Percentiles rank a stretch among this genome's conserved stretches.
Evolutionary conservation across 2,329 filamentous ascomycete species (phyloP).

Genomic region (Diaporthe vaccinii): DNA sequence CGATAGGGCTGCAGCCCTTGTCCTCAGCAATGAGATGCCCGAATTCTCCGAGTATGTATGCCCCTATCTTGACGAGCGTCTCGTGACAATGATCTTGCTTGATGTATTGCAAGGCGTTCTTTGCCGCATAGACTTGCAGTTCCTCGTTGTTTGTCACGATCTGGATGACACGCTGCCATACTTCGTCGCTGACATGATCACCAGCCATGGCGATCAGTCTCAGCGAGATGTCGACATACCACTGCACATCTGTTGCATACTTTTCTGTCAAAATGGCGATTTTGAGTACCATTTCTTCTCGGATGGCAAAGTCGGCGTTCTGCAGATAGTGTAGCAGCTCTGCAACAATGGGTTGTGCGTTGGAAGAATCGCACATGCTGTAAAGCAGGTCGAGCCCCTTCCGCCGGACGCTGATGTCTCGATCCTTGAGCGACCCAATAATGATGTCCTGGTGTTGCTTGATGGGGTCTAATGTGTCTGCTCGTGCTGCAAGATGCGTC

Average conservation of each 20-base stretch:
- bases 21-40: conserved; percentile 96
- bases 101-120: conserved; percentile 92
- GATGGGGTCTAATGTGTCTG: conserved; percentile 95
- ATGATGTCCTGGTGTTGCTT: conserved; percentile 99
- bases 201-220: conserved; percentile 95
- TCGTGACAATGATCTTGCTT: conserved; percentile 96
- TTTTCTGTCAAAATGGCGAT: conserved; percentile 99
- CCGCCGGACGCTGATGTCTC: conserved; percentile 95
- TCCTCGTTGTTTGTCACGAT: conserved; percentile 99
- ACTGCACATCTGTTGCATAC: conserved; percentile 97
- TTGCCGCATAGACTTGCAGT: conserved; percentile 94
- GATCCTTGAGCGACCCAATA: conserved; percentile 90
- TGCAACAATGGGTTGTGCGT: conserved; percentile 91
- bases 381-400: conserved; percentile 97
- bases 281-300: conserved; percentile 99
- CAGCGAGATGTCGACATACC: conserved; percentile 98
- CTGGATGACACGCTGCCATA: conserved; percentile 98
- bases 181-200: conserved; percentile 98
- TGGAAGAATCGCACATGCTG: conserved; percentile 99
- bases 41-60: conserved; percentile 96
- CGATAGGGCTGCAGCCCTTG: conserved; percentile 92
- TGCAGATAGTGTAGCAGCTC: conserved; percentile 95
- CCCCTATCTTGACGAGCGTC: conserved; percentile 96
- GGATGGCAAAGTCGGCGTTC: conserved; percentile 96
- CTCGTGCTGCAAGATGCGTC: conserved; percentile 94